Base-by-base conservation (phyloP, 2,329 filamentous ascomycete species). In the Ophiocordyceps sinensis region DNA sequence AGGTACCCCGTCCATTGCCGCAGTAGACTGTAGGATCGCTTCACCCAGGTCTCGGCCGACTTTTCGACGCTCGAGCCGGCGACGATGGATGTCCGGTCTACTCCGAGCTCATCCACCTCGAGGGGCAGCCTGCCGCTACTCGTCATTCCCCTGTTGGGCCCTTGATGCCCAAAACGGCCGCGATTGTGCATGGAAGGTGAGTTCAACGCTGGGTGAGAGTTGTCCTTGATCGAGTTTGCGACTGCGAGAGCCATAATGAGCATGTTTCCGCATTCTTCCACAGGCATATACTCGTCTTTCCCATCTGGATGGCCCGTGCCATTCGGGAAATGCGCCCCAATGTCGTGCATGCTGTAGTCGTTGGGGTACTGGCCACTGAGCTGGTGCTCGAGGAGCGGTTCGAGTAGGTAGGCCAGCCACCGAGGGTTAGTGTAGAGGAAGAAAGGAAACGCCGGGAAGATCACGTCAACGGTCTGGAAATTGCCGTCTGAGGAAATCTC, bases 401-500 rank as follows among this genome's bases (percentile, higher is more conserved):
- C 73, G 5, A 83, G 60, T 19, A 78, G 50, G 17, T 77, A 65
- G 45, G 67, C 70, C 26, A 79, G 59, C 7, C 77, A 57, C 1
- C 67, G 61, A 0, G 77, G 75, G 57, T 89, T 87, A 2, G 82
- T 79, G 55, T 89, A 91, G 46, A 87, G 70, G 58, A 89, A 79
- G 60, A 88, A 79, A 0, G 85, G 84, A 53, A 82, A 83, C 0
- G 83, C 74, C 0, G 85, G 85, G 64, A 87, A 91, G 49, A 91
- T 87, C 45, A 91, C 83, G 59, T 88, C 83, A 13, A 91, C 84
- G 0, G 85, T 93, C 55, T 91, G 82, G 47, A 78, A 78, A 51
- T 93, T 88, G 29, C 85, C 85, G 53, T 91, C 80, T 3, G 82
- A 88, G 44, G 80, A 85, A 52, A 93, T 91, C 58, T 93, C 85